phyloP scores from a whole-genome alignment of 768 basidiomycete genomes.

The Lentinula detonsa region DNA sequence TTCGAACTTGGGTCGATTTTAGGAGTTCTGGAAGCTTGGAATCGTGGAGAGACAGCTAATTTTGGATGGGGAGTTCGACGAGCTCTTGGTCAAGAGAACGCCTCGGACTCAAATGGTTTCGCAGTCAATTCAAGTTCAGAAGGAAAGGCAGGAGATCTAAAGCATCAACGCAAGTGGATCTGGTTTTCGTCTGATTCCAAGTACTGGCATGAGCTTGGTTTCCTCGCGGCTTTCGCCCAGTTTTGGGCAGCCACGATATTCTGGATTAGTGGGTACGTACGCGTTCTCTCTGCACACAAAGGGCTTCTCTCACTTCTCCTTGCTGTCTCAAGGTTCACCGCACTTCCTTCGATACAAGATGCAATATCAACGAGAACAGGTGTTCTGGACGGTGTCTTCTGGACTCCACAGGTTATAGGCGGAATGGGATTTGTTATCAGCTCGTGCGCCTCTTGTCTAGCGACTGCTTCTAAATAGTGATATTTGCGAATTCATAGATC shows the following conservation, averaged over 20 bases:
- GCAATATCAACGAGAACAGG: conserved; percentile 20
- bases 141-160: neutral
- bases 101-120: neutral
- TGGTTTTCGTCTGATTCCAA: conserved; percentile 31
- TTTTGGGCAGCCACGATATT: conserved; percentile 53
- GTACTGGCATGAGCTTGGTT: conserved; percentile 40
- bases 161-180: conserved; percentile 20
- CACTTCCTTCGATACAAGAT: conserved; percentile 28
- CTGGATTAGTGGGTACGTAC: conserved; percentile 45
- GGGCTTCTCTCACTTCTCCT: neutral
- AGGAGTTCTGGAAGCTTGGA: conserved; percentile 51
- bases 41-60: conserved; percentile 32
- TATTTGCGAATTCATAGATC: conserved; percentile 18
- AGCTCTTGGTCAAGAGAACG: conserved; percentile 7
- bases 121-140: conserved; percentile 17
- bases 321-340: conserved; percentile 22
- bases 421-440: conserved; percentile 54
- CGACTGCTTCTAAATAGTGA: no score
- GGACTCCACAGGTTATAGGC: conserved; percentile 60
- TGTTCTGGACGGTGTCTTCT: conserved; percentile 44
- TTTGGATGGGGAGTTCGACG: conserved; percentile 28
- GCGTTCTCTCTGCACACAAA: no score
- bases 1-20: conserved; percentile 52
- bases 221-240: conserved; percentile 44
- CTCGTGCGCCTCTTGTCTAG: conserved; percentile 28